Evolutionary conservation across 805 yeast genomes (phyloP).

Genomic region (Kluyveromyces aestuarii): DNA sequence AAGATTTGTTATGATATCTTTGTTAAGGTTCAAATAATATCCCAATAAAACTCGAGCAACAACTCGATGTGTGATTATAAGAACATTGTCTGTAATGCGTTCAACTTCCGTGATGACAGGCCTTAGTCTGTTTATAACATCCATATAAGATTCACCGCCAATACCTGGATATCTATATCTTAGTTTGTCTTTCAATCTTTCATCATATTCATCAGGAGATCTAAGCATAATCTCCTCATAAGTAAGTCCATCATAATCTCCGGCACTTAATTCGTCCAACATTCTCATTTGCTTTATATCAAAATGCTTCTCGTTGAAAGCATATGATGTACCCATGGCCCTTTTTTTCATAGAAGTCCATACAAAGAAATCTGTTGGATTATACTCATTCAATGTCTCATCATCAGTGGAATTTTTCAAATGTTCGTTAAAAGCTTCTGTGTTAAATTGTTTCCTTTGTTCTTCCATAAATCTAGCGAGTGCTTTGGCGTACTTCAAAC

Average conservation of each 20-base stretch:
- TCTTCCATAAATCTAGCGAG: conserved; percentile 63
- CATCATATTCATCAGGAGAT: conserved; percentile 70
- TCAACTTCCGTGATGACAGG: conserved; percentile 91
- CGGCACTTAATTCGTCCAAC: conserved; percentile 92
- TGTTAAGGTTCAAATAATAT: conserved; percentile 75
- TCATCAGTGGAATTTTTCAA: conserved; percentile 9
- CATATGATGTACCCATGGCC: conserved; percentile 67
- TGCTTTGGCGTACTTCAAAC: conserved; percentile 63
- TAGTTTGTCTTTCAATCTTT: conserved; percentile 69
- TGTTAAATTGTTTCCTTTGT: conserved; percentile 62
- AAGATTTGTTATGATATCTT: conserved; percentile 74
- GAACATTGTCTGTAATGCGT: conserved; percentile 77
- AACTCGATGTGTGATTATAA: conserved; percentile 82
- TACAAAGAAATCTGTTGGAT: conserved; percentile 66
- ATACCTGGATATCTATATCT: conserved; percentile 91
- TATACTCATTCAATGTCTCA: conserved; percentile 30
- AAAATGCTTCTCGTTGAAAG: conserved; percentile 64
- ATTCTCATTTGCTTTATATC: conserved; percentile 83
- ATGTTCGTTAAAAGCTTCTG: conserved; percentile 46
- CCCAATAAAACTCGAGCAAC: conserved; percentile 83
- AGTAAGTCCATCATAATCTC: conserved; percentile 87
- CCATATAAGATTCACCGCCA: conserved; percentile 93
- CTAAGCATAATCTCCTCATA: conserved; percentile 70
- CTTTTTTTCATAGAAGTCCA: conserved; percentile 88
- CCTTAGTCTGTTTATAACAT: conserved; percentile 81